Evolutionary conservation across 352 stramenopile species (phyloP).

Genomic region (Phytophthora uliginosa): DNA sequence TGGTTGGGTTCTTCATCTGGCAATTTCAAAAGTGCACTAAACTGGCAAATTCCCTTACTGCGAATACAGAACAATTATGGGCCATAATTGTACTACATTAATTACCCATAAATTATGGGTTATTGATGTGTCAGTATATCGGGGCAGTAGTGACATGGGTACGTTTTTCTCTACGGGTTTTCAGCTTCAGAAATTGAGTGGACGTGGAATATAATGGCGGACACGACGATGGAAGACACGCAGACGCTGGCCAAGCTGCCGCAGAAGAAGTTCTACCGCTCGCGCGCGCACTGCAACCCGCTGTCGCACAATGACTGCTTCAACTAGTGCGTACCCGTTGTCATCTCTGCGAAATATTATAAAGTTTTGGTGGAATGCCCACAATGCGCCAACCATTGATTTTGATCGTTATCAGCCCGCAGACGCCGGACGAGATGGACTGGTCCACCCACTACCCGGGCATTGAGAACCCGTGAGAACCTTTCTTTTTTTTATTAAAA

Average conservation of each 20-base stretch:
- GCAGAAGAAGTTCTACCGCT: slow-evolving; percentile 98
- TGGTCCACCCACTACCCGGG: slow-evolving; percentile 95
- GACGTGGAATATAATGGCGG: slow-evolving; percentile 43
- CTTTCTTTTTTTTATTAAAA: neutral
- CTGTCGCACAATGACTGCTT: slow-evolving; percentile 98
- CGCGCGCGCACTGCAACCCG: slow-evolving; percentile 97
- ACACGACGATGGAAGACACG: slow-evolving; percentile 27
- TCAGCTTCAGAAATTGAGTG: slow-evolving; percentile 21
- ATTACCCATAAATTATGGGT: too few relatives aligned
- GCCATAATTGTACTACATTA: too few relatives aligned
- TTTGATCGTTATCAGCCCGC: slow-evolving; percentile 57
- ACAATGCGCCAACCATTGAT: slow-evolving; percentile 6
- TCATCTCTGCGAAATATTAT: slow-evolving; percentile 1
- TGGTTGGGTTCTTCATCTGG: too few relatives aligned
- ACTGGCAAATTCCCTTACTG: too few relatives aligned
- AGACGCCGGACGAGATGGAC: slow-evolving; percentile 90
- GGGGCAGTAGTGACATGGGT: slow-evolving; percentile 9
- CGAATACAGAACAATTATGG: slow-evolving; percentile 13
- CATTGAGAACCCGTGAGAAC: slow-evolving; percentile 76
- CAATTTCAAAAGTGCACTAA: too few relatives aligned
- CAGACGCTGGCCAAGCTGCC: slow-evolving; percentile 60
- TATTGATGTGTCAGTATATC: slow-evolving; percentile 11
- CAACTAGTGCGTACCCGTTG: slow-evolving; percentile 79
- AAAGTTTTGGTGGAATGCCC: neutral
- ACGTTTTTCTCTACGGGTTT: neutral